These are phyloP conservation scores for Pistacia vera DNA, from an alignment of 345 rosid genomes.

Conservation along the genomic window DNA sequence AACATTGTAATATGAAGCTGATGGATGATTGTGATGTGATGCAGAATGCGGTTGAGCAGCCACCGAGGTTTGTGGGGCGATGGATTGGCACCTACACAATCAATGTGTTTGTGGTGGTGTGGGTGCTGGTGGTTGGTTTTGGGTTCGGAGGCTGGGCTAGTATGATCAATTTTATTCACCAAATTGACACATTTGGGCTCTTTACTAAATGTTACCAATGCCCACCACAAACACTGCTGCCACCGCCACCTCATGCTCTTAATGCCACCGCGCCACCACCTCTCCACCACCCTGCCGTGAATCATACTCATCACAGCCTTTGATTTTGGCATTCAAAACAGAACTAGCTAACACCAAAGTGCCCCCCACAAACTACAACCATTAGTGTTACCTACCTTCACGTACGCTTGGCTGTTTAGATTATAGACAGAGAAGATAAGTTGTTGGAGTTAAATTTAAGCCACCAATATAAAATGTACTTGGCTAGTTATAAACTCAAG, in stretches of 20 bases:
- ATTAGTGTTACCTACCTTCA: neutral
- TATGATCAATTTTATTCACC: slow-evolving; percentile 80
- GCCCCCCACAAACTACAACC: neutral
- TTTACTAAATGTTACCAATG: slow-evolving; percentile 98
- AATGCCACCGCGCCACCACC: slow-evolving; percentile 48
- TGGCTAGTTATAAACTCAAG: neutral
- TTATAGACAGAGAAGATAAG: slow-evolving; percentile 9
- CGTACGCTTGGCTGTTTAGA: slow-evolving; percentile 6
- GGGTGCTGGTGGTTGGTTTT: slow-evolving; percentile 92
- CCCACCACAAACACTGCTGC: slow-evolving; percentile 44
- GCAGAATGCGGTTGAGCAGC: slow-evolving; percentile 96
- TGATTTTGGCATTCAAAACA: slow-evolving; percentile 22
- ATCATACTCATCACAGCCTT: slow-evolving; percentile 50
- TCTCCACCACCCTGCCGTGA: slow-evolving; percentile 39
- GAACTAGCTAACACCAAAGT: slow-evolving; percentile 8
- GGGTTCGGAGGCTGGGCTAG: slow-evolving; percentile 99
- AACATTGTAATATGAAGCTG: neutral
- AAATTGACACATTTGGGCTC: slow-evolving; percentile 92
- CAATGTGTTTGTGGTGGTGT: slow-evolving; percentile 78
- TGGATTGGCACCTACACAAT: slow-evolving; percentile 88
- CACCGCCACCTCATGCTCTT: slow-evolving; percentile 26
- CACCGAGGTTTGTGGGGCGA: slow-evolving; percentile 69
- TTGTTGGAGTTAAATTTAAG: neutral
- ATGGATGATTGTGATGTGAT: slow-evolving; percentile 26
- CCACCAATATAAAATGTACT: neutral